A percentile compares a stretch with the other conserved stretches of the same genome.
Evolutionary conservation across 352 stramenopile species (phyloP).

Genomic region (Elongisporangium prolatum): DNA sequence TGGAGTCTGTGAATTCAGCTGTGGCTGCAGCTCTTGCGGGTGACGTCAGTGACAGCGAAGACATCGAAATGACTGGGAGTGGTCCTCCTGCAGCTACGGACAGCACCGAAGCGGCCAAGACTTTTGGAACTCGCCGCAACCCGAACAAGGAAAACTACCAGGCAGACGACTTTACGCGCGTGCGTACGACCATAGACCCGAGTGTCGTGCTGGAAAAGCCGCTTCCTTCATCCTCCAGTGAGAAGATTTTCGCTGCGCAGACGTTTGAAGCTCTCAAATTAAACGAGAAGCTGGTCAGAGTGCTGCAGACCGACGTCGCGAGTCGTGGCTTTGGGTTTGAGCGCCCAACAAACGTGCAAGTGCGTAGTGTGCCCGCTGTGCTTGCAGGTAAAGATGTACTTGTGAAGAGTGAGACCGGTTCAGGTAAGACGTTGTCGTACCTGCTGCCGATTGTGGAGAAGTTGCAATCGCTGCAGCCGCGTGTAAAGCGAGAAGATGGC

Average conservation of each 20-base stretch:
- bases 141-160: conserved; percentile 79
- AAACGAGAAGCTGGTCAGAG: conserved; percentile 53
- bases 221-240: conserved; percentile 62
- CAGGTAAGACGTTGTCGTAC: conserved; percentile 96
- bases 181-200: conserved; percentile 49
- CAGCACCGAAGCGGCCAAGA: conserved; percentile 7
- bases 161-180: conserved; percentile 46
- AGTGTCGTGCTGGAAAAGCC: conserved; percentile 61
- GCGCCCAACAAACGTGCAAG: conserved; percentile 74
- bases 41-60: conserved; percentile 8
- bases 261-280: conserved; percentile 78
- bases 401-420: conserved; percentile 95
- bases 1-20: conserved; percentile 7
- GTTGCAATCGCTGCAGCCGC: conserved; percentile 58
- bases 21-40: neutral
- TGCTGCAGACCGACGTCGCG: conserved; percentile 51
- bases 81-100: neutral
- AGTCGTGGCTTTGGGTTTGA: conserved; percentile 72
- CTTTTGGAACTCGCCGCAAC: conserved; percentile 75
- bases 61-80: neutral
- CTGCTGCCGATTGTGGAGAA: conserved; percentile 94
- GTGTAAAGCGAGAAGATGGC: conserved; percentile 79
- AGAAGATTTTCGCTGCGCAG: conserved; percentile 75
- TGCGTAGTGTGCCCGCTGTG: conserved; percentile 72
- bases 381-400: conserved; percentile 85